These are phyloP conservation scores for Ceratocystis ficicola DNA, from an alignment of 2,329 filamentous ascomycete species.

Conservation along the genomic window DNA sequence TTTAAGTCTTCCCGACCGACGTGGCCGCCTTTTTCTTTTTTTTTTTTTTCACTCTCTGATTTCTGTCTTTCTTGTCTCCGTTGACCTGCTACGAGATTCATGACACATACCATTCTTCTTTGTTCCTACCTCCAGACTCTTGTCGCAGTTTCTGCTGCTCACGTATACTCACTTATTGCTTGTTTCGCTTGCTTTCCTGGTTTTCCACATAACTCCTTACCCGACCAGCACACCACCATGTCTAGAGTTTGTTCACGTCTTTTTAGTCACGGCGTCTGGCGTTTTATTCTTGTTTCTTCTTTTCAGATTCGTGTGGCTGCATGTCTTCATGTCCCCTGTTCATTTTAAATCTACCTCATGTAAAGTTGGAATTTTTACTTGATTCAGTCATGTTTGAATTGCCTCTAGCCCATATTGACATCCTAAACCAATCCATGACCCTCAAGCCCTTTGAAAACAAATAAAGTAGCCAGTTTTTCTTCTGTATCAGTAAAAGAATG, in stretches of 20 bases:
- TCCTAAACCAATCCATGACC: too few species aligned
- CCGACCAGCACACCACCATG: too few species aligned
- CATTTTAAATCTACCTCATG: background rate
- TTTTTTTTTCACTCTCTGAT: too few species aligned
- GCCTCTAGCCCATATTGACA: too few species aligned
- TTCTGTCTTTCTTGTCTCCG: too few species aligned
- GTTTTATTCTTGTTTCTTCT: background rate
- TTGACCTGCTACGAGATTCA: slow-evolving; percentile 1
- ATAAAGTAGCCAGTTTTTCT: too few species aligned
- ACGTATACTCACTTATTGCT: background rate
- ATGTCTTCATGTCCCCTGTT: background rate
- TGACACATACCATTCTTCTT: background rate
- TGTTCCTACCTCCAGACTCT: background rate
- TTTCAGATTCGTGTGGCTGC: background rate
- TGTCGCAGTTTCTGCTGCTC: background rate
- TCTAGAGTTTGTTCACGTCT: background rate
- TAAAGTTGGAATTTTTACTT: background rate
- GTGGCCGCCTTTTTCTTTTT: too few species aligned
- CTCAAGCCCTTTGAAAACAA: background rate
- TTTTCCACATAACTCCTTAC: too few species aligned
- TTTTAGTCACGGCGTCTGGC: background rate
- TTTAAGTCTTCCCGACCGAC: too few species aligned
- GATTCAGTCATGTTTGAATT: too few species aligned
- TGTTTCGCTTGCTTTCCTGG: background rate
- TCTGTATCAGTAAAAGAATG: background rate